Percentiles rank a stretch among this genome's conserved stretches.
Evolutionary conservation across 1,284 basidiomycete species (phyloP).

Genomic region (Heterobasidion occidentale): DNA sequence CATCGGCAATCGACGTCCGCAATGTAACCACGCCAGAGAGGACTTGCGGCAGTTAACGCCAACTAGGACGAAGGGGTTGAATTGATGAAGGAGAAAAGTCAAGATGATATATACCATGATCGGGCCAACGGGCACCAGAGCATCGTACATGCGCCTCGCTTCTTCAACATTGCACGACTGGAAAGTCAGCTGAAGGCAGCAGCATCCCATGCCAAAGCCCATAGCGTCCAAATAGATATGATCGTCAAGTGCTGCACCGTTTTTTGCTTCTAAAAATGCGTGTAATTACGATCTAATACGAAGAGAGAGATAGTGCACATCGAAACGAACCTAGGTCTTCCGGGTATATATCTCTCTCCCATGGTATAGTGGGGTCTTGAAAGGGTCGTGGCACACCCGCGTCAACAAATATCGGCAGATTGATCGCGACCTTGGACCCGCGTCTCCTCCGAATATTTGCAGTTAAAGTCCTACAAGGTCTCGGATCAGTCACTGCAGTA

Average conservation of each 20-base stretch:
- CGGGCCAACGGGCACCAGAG: constrained; percentile 88
- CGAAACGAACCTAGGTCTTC: constrained; percentile 65
- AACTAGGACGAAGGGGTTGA: constrained; percentile 41
- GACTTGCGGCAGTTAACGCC: constrained; percentile 90
- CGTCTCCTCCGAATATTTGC: constrained; percentile 90
- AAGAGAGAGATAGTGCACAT: constrained; percentile 2
- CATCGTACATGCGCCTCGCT: constrained; percentile 91
- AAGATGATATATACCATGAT: constrained; percentile 65
- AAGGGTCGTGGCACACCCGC: constrained; percentile 83
- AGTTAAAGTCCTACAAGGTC: constrained; percentile 71
- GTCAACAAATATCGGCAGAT: constrained; percentile 92
- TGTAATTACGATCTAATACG: background rate
- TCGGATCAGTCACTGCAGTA: background rate
- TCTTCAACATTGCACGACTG: constrained; percentile 93
- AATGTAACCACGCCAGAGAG: constrained; percentile 90
- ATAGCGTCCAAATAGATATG: constrained; percentile 99
- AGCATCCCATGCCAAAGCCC: constrained; percentile 99
- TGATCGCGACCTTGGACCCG: constrained; percentile 93
- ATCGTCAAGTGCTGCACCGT: constrained; percentile 79
- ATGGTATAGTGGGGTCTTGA: constrained; percentile 85
- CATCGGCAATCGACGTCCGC: constrained; percentile 97
- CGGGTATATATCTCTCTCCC: constrained; percentile 70
- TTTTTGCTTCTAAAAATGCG: constrained; percentile 61
- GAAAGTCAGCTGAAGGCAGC: constrained; percentile 96
- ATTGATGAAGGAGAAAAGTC: background rate